Evolutionary conservation across 164 flowering plant species (phyloP).

Genomic region (Kalanchoe fedtschenkoi): DNA sequence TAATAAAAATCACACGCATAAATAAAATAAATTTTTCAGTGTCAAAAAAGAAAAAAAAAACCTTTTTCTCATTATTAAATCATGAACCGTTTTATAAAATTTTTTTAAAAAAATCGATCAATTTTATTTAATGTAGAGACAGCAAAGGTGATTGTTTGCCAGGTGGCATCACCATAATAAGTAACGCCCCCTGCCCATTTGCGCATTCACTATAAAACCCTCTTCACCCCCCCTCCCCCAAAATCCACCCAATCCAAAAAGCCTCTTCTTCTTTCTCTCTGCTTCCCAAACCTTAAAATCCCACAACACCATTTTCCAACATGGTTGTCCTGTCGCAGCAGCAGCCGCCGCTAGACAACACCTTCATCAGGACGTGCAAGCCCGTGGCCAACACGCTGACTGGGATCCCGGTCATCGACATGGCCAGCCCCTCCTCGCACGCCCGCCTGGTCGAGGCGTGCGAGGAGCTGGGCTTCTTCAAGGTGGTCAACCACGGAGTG

Average conservation of each 20-base stretch:
- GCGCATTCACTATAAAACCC: constrained; percentile 1
- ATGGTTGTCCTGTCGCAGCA: constrained; percentile 6
- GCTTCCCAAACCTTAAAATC: neutral
- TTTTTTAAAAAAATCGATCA: neutral
- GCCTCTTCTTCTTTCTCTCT: neutral
- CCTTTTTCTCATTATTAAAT: too few species aligned
- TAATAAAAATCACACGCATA: too few species aligned
- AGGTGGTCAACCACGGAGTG: constrained; percentile 33
- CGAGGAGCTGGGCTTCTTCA: constrained; percentile 32
- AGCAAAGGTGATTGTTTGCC: neutral
- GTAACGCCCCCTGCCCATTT: neutral
- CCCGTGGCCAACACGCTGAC: neutral
- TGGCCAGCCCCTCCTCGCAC: constrained; percentile 20
- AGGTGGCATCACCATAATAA: neutral
- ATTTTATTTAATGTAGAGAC: too few species aligned
- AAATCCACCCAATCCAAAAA: neutral
- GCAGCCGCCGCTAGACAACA: constrained; percentile 3
- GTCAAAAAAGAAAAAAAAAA: too few species aligned
- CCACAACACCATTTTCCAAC: neutral
- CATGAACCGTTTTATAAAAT: too few species aligned
- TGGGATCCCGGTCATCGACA: constrained; percentile 18
- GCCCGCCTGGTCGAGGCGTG: constrained; percentile 26
- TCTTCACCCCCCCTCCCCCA: neutral
- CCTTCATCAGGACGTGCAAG: constrained; percentile 9
- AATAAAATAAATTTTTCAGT: too few species aligned